A percentile compares a stretch with the other conserved stretches of the same genome.
Conservation (phyloP, 106 monocot genomes). For the Dendrobium chrysotoxum region DNA sequence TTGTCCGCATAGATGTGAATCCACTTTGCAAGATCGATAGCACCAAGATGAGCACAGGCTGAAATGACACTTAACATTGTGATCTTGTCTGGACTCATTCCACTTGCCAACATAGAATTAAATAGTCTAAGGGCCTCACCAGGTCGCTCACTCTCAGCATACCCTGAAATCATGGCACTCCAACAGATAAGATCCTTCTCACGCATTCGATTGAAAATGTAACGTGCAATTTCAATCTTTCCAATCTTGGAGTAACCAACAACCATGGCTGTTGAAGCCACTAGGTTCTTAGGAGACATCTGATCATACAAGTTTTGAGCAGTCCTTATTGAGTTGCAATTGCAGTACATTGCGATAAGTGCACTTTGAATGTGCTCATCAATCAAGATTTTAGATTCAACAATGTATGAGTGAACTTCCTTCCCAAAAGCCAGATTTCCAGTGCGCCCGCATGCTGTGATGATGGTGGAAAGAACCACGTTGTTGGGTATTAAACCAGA, state of each 20-base stretch:
- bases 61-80: slow-evolving; percentile 60
- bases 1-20: slow-evolving; percentile 27
- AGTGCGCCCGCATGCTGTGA: slow-evolving; percentile 46
- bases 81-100: slow-evolving; percentile 39
- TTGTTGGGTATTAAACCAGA: slow-evolving; percentile 25
- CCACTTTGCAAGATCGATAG: slow-evolving; percentile 47
- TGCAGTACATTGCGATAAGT: slow-evolving; percentile 60
- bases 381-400: slow-evolving; percentile 11
- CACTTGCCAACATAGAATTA: slow-evolving; percentile 33
- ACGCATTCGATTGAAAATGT: slow-evolving; percentile 41
- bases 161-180: slow-evolving; percentile 65
- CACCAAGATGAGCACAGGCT: slow-evolving; percentile 59
- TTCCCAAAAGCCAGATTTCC: slow-evolving; percentile 25
- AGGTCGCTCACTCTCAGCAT: slow-evolving; percentile 51
- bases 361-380: slow-evolving; percentile 37
- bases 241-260: slow-evolving; percentile 49
- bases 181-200: slow-evolving; percentile 54
- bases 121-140: slow-evolving; percentile 53
- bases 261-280: slow-evolving; percentile 64
- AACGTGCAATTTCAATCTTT: slow-evolving; percentile 31
- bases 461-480: slow-evolving; percentile 37
- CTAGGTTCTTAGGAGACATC: slow-evolving; percentile 35
- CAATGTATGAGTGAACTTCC: slow-evolving; percentile 39
- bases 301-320: slow-evolving; percentile 41
- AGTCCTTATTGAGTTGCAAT: slow-evolving; percentile 38